Evolutionary conservation across 106 monocot genomes (phyloP).

Genomic region (Posidonia australis): DNA sequence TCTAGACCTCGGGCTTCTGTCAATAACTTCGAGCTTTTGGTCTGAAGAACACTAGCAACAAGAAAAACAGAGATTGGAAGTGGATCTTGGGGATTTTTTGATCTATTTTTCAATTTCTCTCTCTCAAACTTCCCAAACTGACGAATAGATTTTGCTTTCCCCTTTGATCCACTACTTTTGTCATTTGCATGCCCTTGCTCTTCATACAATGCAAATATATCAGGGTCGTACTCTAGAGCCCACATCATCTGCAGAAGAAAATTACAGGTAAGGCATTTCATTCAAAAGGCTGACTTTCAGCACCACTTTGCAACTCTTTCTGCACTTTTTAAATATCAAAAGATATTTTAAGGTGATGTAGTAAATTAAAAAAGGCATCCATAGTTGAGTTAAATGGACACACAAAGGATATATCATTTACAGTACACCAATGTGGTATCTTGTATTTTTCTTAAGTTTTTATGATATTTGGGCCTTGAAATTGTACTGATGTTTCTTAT

Average conservation of each 20-base stretch:
- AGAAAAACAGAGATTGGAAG: constrained; percentile 89
- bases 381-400: no score
- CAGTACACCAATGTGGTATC: no score
- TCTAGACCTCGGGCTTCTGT: constrained; percentile 79
- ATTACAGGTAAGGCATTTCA: constrained; percentile 8
- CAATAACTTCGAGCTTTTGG: constrained; percentile 66
- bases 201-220: constrained; percentile 57
- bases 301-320: no score
- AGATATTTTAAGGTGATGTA: no score
- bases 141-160: constrained; percentile 54
- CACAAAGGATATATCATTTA: no score
- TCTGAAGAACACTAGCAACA: constrained; percentile 86
- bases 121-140: constrained; percentile 83
- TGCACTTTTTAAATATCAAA: no score
- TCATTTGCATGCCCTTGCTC: constrained; percentile 30
- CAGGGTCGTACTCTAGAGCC: constrained; percentile 90
- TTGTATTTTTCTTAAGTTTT: no score
- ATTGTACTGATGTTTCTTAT: no score
- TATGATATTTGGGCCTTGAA: no score
- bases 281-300: not conserved
- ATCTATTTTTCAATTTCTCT: constrained; percentile 53
- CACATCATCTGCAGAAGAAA: constrained; percentile 86
- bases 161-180: constrained; percentile 49
- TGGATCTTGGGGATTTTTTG: constrained; percentile 38
- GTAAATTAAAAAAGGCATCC: no score